These are phyloP conservation scores for Abrus precatorius DNA, from an alignment of 306 rosid species.

Conservation along the genomic window DNA sequence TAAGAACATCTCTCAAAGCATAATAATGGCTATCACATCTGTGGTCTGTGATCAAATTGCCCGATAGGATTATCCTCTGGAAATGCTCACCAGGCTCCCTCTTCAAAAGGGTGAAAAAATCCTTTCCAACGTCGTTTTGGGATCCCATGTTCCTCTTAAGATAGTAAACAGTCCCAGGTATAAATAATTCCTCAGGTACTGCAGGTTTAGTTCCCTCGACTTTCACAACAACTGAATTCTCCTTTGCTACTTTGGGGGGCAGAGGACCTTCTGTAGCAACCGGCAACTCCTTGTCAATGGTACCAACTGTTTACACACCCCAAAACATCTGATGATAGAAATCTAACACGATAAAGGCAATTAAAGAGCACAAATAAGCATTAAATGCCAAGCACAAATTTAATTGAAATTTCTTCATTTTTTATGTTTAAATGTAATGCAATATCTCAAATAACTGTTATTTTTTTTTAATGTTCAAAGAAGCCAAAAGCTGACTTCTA, in stretches of 20 bases:
- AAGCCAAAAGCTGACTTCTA: constrained; percentile 10
- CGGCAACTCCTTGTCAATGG: constrained; percentile 53
- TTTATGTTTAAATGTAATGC: neutral
- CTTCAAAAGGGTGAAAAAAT: constrained; percentile 73
- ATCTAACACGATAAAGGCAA: constrained; percentile 29
- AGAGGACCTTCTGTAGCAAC: constrained; percentile 44
- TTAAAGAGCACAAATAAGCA: constrained; percentile 27
- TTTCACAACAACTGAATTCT: constrained; percentile 51
- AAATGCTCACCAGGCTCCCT: constrained; percentile 88
- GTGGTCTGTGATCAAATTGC: constrained; percentile 85
- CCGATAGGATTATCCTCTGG: constrained; percentile 77
- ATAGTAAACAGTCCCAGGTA: constrained; percentile 85
- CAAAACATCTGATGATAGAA: constrained; percentile 43
- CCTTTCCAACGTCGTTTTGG: constrained; percentile 42
- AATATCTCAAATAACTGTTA: constrained; percentile 19
- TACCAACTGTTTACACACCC: constrained; percentile 61
- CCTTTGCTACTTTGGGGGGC: constrained; percentile 44
- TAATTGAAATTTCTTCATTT: constrained; percentile 19
- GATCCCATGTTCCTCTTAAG: constrained; percentile 71
- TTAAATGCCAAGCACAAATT: constrained; percentile 27
- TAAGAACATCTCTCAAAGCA: constrained; percentile 93
- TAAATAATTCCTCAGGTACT: constrained; percentile 75
- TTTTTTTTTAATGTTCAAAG: constrained; percentile 3
- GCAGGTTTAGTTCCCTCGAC: constrained; percentile 50
- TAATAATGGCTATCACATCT: constrained; percentile 83